Evolutionary conservation across 208 protist species (phyloP).

Genomic region (Leishmania braziliensis): DNA sequence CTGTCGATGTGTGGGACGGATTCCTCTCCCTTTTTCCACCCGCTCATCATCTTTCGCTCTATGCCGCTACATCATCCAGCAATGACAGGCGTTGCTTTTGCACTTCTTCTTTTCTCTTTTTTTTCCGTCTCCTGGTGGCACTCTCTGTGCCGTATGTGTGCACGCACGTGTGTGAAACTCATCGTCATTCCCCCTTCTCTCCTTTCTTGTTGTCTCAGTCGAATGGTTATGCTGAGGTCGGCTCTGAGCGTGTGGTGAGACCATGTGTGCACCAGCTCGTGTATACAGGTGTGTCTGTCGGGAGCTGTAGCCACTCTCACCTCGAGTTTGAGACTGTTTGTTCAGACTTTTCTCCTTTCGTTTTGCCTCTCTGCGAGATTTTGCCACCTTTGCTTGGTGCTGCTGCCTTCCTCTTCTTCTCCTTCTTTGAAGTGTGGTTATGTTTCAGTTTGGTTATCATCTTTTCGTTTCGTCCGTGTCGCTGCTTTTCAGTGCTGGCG

Average conservation of each 20-base stretch:
- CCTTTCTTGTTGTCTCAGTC: not conserved
- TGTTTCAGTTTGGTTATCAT: constrained; percentile 10
- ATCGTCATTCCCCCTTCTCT: not conserved
- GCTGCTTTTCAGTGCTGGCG: not conserved
- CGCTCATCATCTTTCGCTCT: not conserved
- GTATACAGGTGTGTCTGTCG: too few relatives aligned
- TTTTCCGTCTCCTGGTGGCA: not conserved
- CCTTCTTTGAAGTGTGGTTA: not conserved
- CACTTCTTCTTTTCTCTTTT: not conserved
- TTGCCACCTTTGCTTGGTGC: too few relatives aligned
- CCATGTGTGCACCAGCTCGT: too few relatives aligned
- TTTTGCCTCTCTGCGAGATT: too few relatives aligned
- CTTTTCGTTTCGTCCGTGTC: not conserved
- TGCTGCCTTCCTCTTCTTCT: too few relatives aligned
- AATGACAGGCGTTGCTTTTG: not conserved
- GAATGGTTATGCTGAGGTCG: too few relatives aligned
- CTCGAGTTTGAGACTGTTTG: too few relatives aligned
- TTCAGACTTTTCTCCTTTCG: too few relatives aligned
- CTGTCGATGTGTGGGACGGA: not conserved
- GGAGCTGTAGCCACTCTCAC: too few relatives aligned
- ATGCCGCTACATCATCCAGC: not conserved
- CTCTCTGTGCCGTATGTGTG: not conserved
- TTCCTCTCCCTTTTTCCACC: not conserved
- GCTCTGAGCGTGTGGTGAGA: too few relatives aligned
- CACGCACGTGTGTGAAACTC: not conserved